These are phyloP conservation scores for Fusarium abutilonis DNA, from an alignment of 2,329 filamentous ascomycete species.

Conservation along the genomic window DNA sequence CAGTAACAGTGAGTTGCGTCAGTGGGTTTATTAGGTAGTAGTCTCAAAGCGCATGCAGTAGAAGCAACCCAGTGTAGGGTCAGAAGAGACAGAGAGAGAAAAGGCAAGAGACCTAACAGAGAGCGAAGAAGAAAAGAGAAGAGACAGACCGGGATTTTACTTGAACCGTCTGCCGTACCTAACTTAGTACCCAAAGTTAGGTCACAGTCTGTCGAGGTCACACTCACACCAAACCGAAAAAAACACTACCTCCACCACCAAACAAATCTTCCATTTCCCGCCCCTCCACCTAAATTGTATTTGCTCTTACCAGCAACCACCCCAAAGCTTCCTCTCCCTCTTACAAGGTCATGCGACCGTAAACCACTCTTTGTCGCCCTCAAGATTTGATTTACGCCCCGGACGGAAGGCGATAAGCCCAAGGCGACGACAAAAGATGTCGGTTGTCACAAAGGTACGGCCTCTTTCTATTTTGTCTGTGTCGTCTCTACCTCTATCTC, in stretches of 20 bases:
- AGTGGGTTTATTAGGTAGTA: not conserved
- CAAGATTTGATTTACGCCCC: constrained; percentile 47
- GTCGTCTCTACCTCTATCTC: not conserved
- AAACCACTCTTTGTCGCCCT: constrained; percentile 51
- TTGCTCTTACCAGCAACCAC: constrained; percentile 15
- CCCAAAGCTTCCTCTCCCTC: constrained; percentile 36
- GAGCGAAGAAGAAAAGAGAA: not conserved
- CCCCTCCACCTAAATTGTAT: constrained; percentile 5
- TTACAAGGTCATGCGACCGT: constrained; percentile 54
- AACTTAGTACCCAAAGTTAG: constrained; percentile 5
- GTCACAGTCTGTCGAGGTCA: constrained; percentile 31
- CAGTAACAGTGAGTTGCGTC: constrained; percentile 16
- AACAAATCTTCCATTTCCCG: constrained; percentile 25
- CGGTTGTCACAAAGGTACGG: constrained; percentile 68
- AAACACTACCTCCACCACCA: constrained; percentile 29
- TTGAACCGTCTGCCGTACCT: constrained; percentile 16
- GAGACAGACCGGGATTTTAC: constrained; percentile 33
- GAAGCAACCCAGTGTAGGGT: constrained; percentile 4
- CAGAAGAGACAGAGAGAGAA: not conserved
- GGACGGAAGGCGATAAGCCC: constrained; percentile 61
- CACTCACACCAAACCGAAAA: constrained; percentile 27
- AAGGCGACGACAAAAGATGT: constrained; percentile 63
- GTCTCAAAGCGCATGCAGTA: not conserved
- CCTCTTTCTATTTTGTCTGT: not conserved
- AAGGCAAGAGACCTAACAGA: constrained; percentile 3